Conservation (phyloP, 768 basidiomycete species). For the Tricholoma terreum region DNA sequence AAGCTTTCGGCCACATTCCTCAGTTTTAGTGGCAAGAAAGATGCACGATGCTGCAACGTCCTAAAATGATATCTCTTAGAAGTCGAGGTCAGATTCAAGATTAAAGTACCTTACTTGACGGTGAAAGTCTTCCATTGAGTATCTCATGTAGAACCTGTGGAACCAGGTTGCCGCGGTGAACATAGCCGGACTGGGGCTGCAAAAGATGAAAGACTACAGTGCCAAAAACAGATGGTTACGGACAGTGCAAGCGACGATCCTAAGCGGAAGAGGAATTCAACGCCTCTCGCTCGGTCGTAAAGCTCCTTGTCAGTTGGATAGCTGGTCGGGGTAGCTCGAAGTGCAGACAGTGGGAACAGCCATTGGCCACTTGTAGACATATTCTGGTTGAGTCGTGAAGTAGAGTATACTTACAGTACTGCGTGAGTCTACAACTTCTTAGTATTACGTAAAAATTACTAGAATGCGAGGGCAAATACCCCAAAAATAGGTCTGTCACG, state of each 20-base stretch:
- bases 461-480: too few species aligned
- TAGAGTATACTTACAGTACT: too few species aligned
- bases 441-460: too few species aligned
- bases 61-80: conserved; percentile 34
- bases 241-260: conserved; percentile 77
- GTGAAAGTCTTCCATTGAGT: conserved; percentile 78
- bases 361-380: conserved; percentile 51
- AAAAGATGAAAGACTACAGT: conserved; percentile 8
- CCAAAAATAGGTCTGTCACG: too few species aligned
- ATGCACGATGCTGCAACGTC: conserved; percentile 84
- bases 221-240: conserved; percentile 30
- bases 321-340: conserved; percentile 57
- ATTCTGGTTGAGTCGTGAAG: too few species aligned
- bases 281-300: conserved; percentile 75
- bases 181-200: conserved; percentile 76
- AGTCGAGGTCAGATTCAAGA: conserved; percentile 3
- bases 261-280: conserved; percentile 83
- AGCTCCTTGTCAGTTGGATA: conserved; percentile 66
- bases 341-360: conserved; percentile 62
- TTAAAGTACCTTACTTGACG: conserved; percentile 54
- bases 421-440: too few species aligned
- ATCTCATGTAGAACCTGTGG: conserved; percentile 88
- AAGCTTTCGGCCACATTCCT: conserved; percentile 84
- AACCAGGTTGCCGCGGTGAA: conserved; percentile 90
- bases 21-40: conserved; percentile 89